Evolutionary conservation across 306 rosid genomes (phyloP), one percentile per base, ranked within the genome.

Genomic region (Cucumis melo): DNA sequence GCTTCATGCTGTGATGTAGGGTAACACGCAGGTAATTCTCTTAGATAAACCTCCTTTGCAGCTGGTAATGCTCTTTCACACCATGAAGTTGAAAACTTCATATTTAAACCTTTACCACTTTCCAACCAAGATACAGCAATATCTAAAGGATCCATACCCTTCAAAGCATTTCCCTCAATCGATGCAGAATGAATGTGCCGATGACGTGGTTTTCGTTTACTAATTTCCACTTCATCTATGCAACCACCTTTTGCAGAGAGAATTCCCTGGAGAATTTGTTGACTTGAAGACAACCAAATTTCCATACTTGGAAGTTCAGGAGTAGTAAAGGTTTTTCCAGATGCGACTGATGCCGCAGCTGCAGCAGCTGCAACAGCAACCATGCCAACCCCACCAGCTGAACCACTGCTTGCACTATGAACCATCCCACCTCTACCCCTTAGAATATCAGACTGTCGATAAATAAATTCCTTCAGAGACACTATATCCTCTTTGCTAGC

Each of bases 291-390:
- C 77, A 87, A 77, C 96, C 98, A 93, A 81, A 83, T 84, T 78
- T 91, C 97, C 55, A 91, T 55, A 83, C 81, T 90, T 74, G 97
- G 97, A 84, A 93, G 98, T 80, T 91, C 92, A 9, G 91, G 96
- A 75, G 94, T 77, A 54, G 80, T 75, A 60, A 81, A 78, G 59
- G 87, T 84, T 83, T 91, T 93, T 71, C 93, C 90, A 34, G 97
- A 91, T 56, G 92, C 86, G 81, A 86, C 91, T 8, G 97, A 88
- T 61, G 96, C 96, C 10, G 96, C 97, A 11, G 97, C 97, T 11
- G 95, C 96, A 24, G 93, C 97, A 16, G 96, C 96, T 48, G 94
- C 97, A 74, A 87, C 88, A 42, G 97, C 98, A 73, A 82, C 97
- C 97, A 93, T 91, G 83, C 98, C 97, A 74, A 86, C 97, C 76